phyloP scores from a whole-genome alignment of 805 yeast genomes.

The Suhomyces vadensis region DNA sequence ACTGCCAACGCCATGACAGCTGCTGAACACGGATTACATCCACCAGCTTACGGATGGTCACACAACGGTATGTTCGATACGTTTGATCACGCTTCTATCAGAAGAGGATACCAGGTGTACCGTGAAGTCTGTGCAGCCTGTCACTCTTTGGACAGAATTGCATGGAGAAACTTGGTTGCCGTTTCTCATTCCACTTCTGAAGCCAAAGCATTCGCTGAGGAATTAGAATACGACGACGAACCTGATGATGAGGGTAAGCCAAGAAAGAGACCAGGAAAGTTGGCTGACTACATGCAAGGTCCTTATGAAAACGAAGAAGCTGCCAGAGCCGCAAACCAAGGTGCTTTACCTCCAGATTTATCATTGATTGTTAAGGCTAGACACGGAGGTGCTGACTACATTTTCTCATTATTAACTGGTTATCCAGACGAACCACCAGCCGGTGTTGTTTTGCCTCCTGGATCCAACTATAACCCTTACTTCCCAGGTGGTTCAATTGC shows the following conservation, averaged over 20 bases:
- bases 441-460: slow-evolving; percentile 90
- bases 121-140: slow-evolving; percentile 99
- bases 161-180: slow-evolving; percentile 98
- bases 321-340: slow-evolving; percentile 99
- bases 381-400: slow-evolving; percentile 96
- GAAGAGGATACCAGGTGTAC: slow-evolving; percentile 99
- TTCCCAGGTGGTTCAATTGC: slow-evolving; percentile 99
- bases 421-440: slow-evolving; percentile 99
- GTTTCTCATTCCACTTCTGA: slow-evolving; percentile 91
- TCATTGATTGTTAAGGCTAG: slow-evolving; percentile 97
- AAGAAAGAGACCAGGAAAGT: slow-evolving; percentile 96
- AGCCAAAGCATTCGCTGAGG: slow-evolving; percentile 91
- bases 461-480: slow-evolving; percentile 97
- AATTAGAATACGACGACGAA: slow-evolving; percentile 95
- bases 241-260: slow-evolving; percentile 97
- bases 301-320: slow-evolving; percentile 99
- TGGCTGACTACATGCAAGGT: slow-evolving; percentile 91
- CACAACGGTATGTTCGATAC: slow-evolving; percentile 90
- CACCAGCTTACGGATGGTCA: slow-evolving; percentile 91
- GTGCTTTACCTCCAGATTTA: slow-evolving; percentile 98
- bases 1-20: slow-evolving; percentile 96
- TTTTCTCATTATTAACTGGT: slow-evolving; percentile 93
- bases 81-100: slow-evolving; percentile 91
- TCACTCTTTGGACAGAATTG: slow-evolving; percentile 94
- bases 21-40: slow-evolving; percentile 98